Base-by-base conservation (phyloP, 495 filamentous ascomycete genomes). In the Xylaria sp. region DNA sequence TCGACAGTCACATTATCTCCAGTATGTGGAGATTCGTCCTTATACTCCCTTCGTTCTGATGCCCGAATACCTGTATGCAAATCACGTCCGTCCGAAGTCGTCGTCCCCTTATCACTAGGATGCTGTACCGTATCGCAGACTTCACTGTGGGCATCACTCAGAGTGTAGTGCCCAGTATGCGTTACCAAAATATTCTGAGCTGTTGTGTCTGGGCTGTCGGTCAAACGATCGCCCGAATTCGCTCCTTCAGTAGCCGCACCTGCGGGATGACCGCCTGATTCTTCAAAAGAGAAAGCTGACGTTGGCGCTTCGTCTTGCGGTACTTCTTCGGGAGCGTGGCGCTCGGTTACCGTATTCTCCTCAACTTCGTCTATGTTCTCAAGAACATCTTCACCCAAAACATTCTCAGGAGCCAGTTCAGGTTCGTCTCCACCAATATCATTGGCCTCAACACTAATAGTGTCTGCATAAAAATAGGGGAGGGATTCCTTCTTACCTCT, bases 401-500 rank as follows among this genome's bases (percentile, higher is more conserved):
- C 70, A 74, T 19, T 65, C 68, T 71, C 64, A 64, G 68, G 58
- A 64, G 66, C 68, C 66, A 58, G 61, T 66, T 76, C 70, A 71
- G 72, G 69, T 71, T 61, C 67, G 72, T 75, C 70, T 70, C 53
- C 68, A 74, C 63, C 65, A 71, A 61, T 48, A 66, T 77, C 72
- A 76, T 75, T 68, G 72, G 65, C 77, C 69, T 67, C 41, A 67
- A 72, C 74, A 63, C 61, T 65, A 74, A 75, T 75, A 76, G 76
- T 76, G 79, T 78, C 73, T 77, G 72, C 73, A 74, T 76, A 78
- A 58, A 33, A 72, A 72, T 17, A 55, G 64, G 65, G 62, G 73
- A 73, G 75, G 73, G 74, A 73, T 71, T 75, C 71, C 63, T 75
- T 76, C 81, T 82, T 80, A 82, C 80, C 81, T 82, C 74, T 78